phyloP scores from a whole-genome alignment of 2,329 filamentous ascomycete species.

The Pestalotiopsis sp. region DNA sequence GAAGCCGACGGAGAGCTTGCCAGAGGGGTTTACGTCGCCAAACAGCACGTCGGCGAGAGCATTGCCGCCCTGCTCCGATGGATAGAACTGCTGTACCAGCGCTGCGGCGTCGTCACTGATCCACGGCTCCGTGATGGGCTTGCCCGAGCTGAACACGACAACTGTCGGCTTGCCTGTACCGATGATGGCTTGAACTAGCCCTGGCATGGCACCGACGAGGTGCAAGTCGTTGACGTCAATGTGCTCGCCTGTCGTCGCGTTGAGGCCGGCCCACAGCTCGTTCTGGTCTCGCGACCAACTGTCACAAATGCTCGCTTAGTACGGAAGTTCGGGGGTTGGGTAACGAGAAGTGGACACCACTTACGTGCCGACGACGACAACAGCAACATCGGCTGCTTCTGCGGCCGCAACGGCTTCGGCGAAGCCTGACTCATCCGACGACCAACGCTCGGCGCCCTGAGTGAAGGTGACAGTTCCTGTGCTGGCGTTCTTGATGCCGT shows the following conservation, averaged over 20 bases:
- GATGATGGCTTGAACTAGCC: conserved; percentile 68
- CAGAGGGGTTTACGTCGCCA: conserved; percentile 66
- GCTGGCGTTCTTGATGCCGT: conserved; percentile 66
- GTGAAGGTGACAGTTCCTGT: conserved; percentile 66
- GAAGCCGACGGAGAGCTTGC: conserved; percentile 68
- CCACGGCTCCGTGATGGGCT: conserved; percentile 75
- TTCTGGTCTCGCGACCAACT: conserved; percentile 71
- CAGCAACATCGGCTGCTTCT: conserved; percentile 68
- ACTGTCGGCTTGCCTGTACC: conserved; percentile 69
- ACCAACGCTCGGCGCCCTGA: conserved; percentile 74
- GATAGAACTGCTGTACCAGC: conserved; percentile 76
- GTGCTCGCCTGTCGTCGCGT: conserved; percentile 76
- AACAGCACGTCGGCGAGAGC: conserved; percentile 69
- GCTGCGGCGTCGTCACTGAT: conserved; percentile 66
- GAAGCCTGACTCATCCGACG: conserved; percentile 69
- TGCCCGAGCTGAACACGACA: conserved; percentile 70
- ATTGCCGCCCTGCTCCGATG: conserved; percentile 68
- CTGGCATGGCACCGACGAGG: conserved; percentile 71
- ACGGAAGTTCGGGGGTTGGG: neutral
- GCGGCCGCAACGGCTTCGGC: conserved; percentile 67
- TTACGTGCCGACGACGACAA: conserved; percentile 71
- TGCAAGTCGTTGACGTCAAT: conserved; percentile 66
- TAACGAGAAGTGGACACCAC: neutral
- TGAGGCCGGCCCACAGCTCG: conserved; percentile 70
- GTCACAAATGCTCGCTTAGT: neutral